Percentiles rank a stretch among this genome's conserved stretches.
These are phyloP conservation scores for Lagenidium giganteum DNA, from an alignment of 352 stramenopile species.

Conservation along the genomic window DNA sequence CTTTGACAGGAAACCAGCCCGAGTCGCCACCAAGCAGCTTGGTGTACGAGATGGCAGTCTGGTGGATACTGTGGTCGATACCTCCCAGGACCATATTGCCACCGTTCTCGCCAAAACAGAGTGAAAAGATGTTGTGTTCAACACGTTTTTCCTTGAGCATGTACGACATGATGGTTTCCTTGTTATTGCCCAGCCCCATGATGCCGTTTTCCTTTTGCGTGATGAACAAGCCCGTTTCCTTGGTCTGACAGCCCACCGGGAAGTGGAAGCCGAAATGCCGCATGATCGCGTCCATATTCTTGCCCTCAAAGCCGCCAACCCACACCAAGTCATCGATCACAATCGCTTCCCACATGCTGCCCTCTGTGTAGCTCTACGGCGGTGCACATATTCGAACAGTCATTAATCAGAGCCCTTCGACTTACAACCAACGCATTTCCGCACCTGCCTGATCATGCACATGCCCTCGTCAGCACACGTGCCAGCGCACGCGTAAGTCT, in stretches of 20 bases:
- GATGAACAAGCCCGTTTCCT: slow-evolving; percentile 82
- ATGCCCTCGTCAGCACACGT: slow-evolving; percentile 54
- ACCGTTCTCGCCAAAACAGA: slow-evolving; percentile 70
- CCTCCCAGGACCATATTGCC: slow-evolving; percentile 77
- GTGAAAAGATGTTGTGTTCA: slow-evolving; percentile 65
- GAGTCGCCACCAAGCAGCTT: slow-evolving; percentile 41
- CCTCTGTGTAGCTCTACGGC: slow-evolving; percentile 77
- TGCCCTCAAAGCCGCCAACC: slow-evolving; percentile 56
- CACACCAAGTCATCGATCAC: slow-evolving; percentile 79
- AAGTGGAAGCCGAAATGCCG: slow-evolving; percentile 69
- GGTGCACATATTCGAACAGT: not conserved
- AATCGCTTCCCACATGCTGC: slow-evolving; percentile 82
- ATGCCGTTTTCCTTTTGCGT: slow-evolving; percentile 88
- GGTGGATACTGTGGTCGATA: slow-evolving; percentile 71
- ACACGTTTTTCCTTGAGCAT: slow-evolving; percentile 53
- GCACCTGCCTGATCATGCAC: slow-evolving; percentile 73
- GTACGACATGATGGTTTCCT: slow-evolving; percentile 61
- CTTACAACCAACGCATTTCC: too few species aligned
- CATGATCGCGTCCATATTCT: slow-evolving; percentile 39
- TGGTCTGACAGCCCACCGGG: slow-evolving; percentile 73
- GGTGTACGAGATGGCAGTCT: slow-evolving; percentile 56
- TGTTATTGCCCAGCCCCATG: slow-evolving; percentile 78
- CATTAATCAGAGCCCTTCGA: too few species aligned
- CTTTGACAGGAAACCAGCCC: slow-evolving; percentile 72
- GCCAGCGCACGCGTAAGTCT: slow-evolving; percentile 42